These are phyloP conservation scores for Datura wrightii DNA, from an alignment of 257 asterid species.

Conservation along the genomic window DNA sequence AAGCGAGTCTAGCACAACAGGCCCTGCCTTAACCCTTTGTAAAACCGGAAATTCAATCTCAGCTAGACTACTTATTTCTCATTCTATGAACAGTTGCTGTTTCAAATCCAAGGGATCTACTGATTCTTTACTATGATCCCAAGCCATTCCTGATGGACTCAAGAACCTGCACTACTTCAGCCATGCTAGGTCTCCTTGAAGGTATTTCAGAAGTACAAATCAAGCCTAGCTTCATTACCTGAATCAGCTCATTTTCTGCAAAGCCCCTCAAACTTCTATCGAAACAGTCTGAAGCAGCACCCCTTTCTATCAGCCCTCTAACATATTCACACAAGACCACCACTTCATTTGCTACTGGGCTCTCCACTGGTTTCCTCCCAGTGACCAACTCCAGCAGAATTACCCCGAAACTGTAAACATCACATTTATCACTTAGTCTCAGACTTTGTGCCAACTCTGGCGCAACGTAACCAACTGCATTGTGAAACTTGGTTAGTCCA, in stretches of 20 bases:
- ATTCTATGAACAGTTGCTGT: slow-evolving; percentile 18
- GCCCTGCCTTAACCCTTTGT: neutral
- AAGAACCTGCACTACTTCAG: slow-evolving; percentile 90
- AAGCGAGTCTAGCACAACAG: neutral
- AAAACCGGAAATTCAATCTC: neutral
- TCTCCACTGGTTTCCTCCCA: slow-evolving; percentile 90
- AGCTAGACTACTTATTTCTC: neutral
- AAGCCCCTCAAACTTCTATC: slow-evolving; percentile 73
- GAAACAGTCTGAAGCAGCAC: slow-evolving; percentile 65
- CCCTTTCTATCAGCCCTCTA: slow-evolving; percentile 67
- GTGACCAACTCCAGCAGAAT: slow-evolving; percentile 81
- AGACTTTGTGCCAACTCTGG: slow-evolving; percentile 89
- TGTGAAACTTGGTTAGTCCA: slow-evolving; percentile 69
- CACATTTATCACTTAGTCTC: slow-evolving; percentile 73
- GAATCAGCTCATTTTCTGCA: slow-evolving; percentile 75
- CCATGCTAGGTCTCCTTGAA: slow-evolving; percentile 88
- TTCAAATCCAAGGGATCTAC: neutral
- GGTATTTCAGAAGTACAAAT: slow-evolving; percentile 74
- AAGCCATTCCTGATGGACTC: slow-evolving; percentile 81
- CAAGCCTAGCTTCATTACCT: slow-evolving; percentile 89
- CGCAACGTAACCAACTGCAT: slow-evolving; percentile 88
- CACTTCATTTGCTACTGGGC: slow-evolving; percentile 61
- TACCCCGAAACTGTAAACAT: slow-evolving; percentile 84
- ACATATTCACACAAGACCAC: slow-evolving; percentile 78
- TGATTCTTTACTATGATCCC: slow-evolving; percentile 43